Conservation (phyloP, 495 filamentous ascomycete species). For the Penicillium goetzii region DNA sequence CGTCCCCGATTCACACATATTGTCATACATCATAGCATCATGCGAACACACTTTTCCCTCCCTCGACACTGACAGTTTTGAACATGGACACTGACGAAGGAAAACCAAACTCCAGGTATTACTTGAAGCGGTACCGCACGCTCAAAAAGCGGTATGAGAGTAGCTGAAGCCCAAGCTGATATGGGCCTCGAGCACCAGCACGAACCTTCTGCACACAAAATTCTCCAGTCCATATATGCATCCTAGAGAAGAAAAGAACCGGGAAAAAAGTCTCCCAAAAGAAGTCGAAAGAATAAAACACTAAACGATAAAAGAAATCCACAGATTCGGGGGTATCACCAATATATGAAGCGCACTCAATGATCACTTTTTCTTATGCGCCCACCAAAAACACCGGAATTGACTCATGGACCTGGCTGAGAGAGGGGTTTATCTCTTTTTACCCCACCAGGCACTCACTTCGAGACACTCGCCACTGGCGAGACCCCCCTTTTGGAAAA, state of each 20-base stretch:
- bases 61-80: constrained; percentile 13
- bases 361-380: constrained; percentile 36
- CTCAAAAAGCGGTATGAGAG: constrained; percentile 80
- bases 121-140: constrained; percentile 90
- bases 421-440: constrained; percentile 55
- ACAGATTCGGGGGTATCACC: constrained; percentile 49
- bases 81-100: constrained; percentile 19
- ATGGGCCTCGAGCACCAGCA: constrained; percentile 17
- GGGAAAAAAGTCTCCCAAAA: constrained; percentile 3
- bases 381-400: constrained; percentile 33
- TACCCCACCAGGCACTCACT: constrained; percentile 92
- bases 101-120: constrained; percentile 66
- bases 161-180: constrained; percentile 30
- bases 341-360: constrained; percentile 50
- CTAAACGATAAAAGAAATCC: constrained; percentile 20
- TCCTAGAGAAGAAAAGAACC: constrained; percentile 28
- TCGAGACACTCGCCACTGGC: constrained; percentile 89
- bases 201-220: constrained; percentile 13
- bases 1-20: constrained; percentile 20
- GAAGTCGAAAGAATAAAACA: constrained; percentile 29
- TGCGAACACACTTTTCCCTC: constrained; percentile 27
- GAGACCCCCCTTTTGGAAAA: constrained; percentile 77
- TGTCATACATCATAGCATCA: constrained; percentile 40
- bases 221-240: constrained; percentile 20
- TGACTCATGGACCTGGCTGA: constrained; percentile 19